Evolutionary conservation across 2,329 filamentous ascomycete genomes (phyloP).

Genomic region (Paramyrothecium roridum): DNA sequence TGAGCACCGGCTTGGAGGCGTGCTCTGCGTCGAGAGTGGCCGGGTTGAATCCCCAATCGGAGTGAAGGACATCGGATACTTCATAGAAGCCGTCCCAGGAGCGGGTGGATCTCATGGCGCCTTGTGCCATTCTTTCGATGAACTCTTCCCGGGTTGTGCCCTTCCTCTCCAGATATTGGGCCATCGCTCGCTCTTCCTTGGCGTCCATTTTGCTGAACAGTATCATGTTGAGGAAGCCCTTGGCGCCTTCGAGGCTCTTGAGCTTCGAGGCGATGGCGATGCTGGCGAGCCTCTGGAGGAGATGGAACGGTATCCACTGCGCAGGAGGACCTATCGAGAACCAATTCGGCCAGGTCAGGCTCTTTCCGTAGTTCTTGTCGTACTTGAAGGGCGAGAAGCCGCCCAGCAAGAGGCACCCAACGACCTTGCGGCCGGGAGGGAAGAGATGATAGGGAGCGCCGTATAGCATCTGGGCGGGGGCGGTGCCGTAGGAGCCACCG

Average conservation of each 20-base stretch:
- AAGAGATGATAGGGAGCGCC: slow-evolving; percentile 15
- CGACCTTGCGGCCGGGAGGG: slow-evolving; percentile 11
- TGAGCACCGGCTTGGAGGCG: slow-evolving; percentile 11
- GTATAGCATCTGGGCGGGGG: slow-evolving; percentile 17
- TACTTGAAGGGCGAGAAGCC: slow-evolving; percentile 16
- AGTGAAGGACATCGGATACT: slow-evolving; percentile 16
- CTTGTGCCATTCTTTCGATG: slow-evolving; percentile 5
- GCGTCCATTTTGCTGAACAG: slow-evolving; percentile 11
- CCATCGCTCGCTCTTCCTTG: slow-evolving; percentile 7
- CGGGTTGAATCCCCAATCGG: slow-evolving; percentile 17
- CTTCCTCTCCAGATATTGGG: slow-evolving; percentile 4
- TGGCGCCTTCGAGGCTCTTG: slow-evolving; percentile 8
- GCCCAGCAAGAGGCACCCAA: slow-evolving; percentile 10
- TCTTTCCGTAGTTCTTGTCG: slow-evolving; percentile 9
- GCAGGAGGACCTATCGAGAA: slow-evolving; percentile 12
- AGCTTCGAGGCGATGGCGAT: slow-evolving; percentile 7
- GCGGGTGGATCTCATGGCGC: slow-evolving; percentile 6
- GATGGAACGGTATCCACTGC: slow-evolving; percentile 8
- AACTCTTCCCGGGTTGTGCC: slow-evolving; percentile 7
- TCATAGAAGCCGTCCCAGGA: slow-evolving; percentile 20
- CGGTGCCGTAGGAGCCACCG: slow-evolving; percentile 17
- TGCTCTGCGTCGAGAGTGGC: slow-evolving; percentile 10
- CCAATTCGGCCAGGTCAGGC: slow-evolving; percentile 14
- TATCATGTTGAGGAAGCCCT: slow-evolving; percentile 8
- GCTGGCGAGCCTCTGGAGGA: slow-evolving; percentile 10